Evolutionary conservation across 257 asterid genomes (phyloP).

Genomic region (Solanum raphanifolium): DNA sequence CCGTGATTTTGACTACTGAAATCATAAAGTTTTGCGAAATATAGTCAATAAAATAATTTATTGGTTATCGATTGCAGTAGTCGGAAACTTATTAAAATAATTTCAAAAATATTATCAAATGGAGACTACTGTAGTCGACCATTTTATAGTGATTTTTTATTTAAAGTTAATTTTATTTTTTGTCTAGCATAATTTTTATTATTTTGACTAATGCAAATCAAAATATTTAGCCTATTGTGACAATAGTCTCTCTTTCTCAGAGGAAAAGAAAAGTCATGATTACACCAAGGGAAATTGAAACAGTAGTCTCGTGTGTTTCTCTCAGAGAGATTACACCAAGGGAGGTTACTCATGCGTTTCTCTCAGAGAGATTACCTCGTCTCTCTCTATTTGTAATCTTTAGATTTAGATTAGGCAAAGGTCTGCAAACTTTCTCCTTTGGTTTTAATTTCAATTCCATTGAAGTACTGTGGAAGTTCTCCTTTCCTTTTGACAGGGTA

Average conservation of each 20-base stretch:
- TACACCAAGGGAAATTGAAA: background rate
- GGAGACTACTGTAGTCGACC: background rate
- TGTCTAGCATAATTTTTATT: background rate
- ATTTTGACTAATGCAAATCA: background rate
- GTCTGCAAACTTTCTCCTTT: background rate
- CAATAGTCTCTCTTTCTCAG: background rate
- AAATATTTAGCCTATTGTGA: background rate
- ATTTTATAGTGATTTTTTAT: no score
- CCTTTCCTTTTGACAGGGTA: background rate
- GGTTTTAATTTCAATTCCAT: background rate
- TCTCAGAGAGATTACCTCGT: no score
- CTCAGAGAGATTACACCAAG: background rate
- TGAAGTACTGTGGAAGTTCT: background rate
- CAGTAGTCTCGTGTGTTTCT: background rate
- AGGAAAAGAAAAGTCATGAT: background rate
- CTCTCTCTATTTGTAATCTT: no score
- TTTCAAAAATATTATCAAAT: background rate
- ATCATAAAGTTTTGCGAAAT: no score
- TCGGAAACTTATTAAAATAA: no score
- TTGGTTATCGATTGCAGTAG: background rate
- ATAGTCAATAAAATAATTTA: background rate
- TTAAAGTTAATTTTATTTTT: no score
- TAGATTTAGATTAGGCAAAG: background rate
- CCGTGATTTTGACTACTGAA: background rate
- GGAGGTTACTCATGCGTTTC: background rate